Conservation (phyloP, 148 eudicot species). For the Camellia japonica region DNA sequence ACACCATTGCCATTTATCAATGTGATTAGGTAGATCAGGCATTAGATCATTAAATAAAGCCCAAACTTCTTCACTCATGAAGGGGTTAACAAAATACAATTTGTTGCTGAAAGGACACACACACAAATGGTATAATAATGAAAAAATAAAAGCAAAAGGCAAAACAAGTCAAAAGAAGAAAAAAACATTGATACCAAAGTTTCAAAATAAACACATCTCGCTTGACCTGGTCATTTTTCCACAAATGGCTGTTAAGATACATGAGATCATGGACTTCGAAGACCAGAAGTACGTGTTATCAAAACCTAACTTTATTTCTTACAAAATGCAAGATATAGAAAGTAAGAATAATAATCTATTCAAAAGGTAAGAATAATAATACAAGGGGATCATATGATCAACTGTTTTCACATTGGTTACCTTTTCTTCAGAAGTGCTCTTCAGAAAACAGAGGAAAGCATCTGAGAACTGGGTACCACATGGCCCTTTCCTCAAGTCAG, state of each 20-base stretch:
- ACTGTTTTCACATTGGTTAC: constrained; percentile 21
- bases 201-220: not conserved
- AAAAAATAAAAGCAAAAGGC: too few relatives aligned
- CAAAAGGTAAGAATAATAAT: not conserved
- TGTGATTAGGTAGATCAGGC: not conserved
- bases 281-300: not conserved
- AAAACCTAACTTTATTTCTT: not conserved
- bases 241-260: not conserved
- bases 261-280: not conserved
- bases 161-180: too few relatives aligned
- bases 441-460: constrained; percentile 87
- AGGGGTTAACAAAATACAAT: not conserved
- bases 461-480: constrained; percentile 86
- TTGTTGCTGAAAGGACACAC: too few relatives aligned
- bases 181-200: too few relatives aligned
- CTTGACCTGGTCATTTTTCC: not conserved
- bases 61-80: not conserved
- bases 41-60: not conserved
- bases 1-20: not conserved
- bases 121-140: too few relatives aligned
- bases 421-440: constrained; percentile 89
- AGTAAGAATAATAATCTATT: not conserved
- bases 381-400: constrained; percentile 5
- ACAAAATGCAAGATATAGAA: not conserved
- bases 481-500: constrained; percentile 66